A percentile compares a stretch with the other conserved stretches of the same genome.
phyloP scores from a whole-genome alignment of 2,329 filamentous ascomycete genomes.

The Cordyceps pruinosa region DNA sequence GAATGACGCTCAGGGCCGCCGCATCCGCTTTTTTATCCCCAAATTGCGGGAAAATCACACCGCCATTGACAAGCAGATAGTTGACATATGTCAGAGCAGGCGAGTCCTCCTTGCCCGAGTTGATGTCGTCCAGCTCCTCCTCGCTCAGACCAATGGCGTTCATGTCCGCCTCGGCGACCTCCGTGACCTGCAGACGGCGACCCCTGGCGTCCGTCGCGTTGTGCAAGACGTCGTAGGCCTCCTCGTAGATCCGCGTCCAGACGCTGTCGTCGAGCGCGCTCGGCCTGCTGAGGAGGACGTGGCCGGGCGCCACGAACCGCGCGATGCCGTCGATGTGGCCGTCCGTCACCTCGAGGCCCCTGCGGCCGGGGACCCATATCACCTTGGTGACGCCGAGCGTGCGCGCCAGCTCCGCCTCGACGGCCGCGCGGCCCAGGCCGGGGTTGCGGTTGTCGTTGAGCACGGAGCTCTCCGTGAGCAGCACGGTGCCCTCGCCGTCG shows the following conservation, averaged over 20 bases:
- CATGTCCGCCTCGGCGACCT: slow-evolving; percentile 20
- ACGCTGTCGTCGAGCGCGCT: slow-evolving; percentile 2
- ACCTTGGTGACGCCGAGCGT: slow-evolving; percentile 20
- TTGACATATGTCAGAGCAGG: slow-evolving; percentile 21
- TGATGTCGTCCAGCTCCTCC: slow-evolving; percentile 4
- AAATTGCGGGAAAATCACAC: slow-evolving; percentile 24
- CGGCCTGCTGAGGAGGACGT: slow-evolving; percentile 19
- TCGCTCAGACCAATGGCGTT: slow-evolving; percentile 13
- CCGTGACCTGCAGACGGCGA: slow-evolving; percentile 17
- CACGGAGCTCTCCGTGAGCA: slow-evolving; percentile 23
- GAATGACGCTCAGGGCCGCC: slow-evolving; percentile 16
- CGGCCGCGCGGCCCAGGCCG: slow-evolving; percentile 12
- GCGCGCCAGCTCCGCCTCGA: slow-evolving; percentile 19
- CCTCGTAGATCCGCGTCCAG: slow-evolving; percentile 17
- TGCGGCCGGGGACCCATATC: slow-evolving; percentile 23
- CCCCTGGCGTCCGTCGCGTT: slow-evolving; percentile 18
- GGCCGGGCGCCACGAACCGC: slow-evolving; percentile 20
- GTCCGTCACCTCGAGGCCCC: slow-evolving; percentile 21
- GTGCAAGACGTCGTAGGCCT: slow-evolving; percentile 17
- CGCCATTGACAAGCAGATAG: slow-evolving; percentile 23
- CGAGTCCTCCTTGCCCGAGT: background rate
- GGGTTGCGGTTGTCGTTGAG: slow-evolving; percentile 25
- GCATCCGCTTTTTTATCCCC: slow-evolving; percentile 19
- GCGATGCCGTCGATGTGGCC: slow-evolving; percentile 24
- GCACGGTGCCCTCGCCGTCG: slow-evolving; percentile 16